Evolutionary conservation across 2,329 filamentous ascomycete species (phyloP), one percentile per base, ranked within the genome.

Genomic region (Cladosporium sp.): DNA sequence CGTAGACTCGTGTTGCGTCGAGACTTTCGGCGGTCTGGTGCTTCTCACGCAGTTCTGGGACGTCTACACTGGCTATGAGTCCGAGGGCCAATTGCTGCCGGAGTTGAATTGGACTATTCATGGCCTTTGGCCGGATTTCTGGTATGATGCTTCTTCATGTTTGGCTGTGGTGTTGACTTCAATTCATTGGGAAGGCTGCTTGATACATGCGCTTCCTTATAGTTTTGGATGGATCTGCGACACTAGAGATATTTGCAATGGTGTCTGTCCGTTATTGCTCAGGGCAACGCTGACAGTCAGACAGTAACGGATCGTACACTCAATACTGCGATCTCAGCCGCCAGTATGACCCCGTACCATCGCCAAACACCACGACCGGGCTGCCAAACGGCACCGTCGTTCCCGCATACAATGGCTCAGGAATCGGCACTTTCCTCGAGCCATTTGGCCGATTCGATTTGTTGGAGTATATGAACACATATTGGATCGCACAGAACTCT

Each of bases 271-370:
- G n/a, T n/a, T n/a, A n/a, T n/a, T n/a, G n/a, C n/a, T n/a, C n/a
- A n/a, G n/a, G n/a, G 4, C 33, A 38, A 7, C 18, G 33, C 49
- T 49, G 22, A 55, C 39, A 9, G 4, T 27, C 22, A 9, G 4
- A n/a, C 20, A 58, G 58, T 56, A 69, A 74, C 67, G 78, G 80
- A 40, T 76, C 73, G 0, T 85, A 80, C 62, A 84, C 80, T 0
- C 81, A 85, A 55, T 86, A 84, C 66, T 86, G 83, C 67, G 83
- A 86, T 59, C 62, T 83, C 43, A 75, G 63, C 46, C 77, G 82
- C 0, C 82, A 86, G 64, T 85, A 82, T 56, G 83, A 85, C 59
- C 82, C 81, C 1, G 45, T 53, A 13, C 64, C 64, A 15, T 75
- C 73, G 0, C 82, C 82, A 20, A 85, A 84, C 66, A 84, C 82